These are phyloP conservation scores for Phlyctochytrium arcticum DNA, from an alignment of 192 early-diverging fungal species.

Conservation along the genomic window DNA sequence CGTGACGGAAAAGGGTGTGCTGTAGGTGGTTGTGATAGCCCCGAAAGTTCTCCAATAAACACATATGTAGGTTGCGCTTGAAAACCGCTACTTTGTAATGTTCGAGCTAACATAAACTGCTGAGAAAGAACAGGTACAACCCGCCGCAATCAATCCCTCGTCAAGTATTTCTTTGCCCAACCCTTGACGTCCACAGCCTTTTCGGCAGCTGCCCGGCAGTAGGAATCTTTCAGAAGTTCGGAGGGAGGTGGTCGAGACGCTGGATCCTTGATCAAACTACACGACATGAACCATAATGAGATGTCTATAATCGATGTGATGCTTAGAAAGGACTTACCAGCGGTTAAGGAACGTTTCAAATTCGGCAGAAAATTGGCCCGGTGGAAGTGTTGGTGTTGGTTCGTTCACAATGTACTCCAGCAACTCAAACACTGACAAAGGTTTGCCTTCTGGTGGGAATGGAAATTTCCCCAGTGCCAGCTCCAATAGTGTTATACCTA, in stretches of 20 bases:
- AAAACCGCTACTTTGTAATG: too few species aligned
- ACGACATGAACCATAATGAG: background rate
- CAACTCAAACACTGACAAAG: constrained; percentile 85
- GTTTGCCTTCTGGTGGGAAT: constrained; percentile 77
- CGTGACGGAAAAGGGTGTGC: too few species aligned
- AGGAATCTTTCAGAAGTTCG: constrained; percentile 21
- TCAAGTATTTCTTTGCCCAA: constrained; percentile 24
- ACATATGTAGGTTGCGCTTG: too few species aligned
- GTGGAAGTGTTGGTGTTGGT: constrained; percentile 71
- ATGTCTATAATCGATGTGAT: background rate
- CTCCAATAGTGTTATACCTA: constrained; percentile 87
- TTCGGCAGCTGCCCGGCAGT: constrained; percentile 6
- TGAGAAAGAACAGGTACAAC: too few species aligned
- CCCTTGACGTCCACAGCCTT: constrained; percentile 19
- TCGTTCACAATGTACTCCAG: constrained; percentile 89
- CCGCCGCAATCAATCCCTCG: too few species aligned
- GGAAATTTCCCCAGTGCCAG: constrained; percentile 89
- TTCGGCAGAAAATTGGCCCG: constrained; percentile 59
- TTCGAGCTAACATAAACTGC: too few species aligned
- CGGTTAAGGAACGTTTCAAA: constrained; percentile 74
- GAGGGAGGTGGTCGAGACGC: constrained; percentile 20
- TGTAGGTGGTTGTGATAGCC: too few species aligned
- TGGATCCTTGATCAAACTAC: constrained; percentile 41
- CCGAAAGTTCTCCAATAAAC: too few species aligned
- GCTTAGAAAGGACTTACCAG: constrained; percentile 48